A percentile compares a stretch with the other conserved stretches of the same genome.
Evolutionary conservation across 768 basidiomycete genomes (phyloP).

Genomic region (Panaeolus papilionaceus): DNA sequence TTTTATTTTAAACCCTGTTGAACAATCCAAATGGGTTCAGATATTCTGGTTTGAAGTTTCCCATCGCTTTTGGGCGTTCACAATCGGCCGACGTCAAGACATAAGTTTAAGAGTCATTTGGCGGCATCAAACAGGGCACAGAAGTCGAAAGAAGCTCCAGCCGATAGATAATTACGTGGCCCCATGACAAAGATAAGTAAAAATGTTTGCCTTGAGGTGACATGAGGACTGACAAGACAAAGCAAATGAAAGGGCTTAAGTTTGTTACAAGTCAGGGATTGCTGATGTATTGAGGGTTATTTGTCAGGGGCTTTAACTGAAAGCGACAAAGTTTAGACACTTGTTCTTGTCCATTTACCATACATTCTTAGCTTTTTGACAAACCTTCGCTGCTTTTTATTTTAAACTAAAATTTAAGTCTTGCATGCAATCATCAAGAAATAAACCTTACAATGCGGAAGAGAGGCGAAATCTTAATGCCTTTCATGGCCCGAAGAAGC

Average conservation of each 20-base stretch:
- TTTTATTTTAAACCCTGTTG: neutral
- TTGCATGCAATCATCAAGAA: slow-evolving; percentile 8
- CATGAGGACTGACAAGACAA: neutral
- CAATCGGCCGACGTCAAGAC: slow-evolving; percentile 7
- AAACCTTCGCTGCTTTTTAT: neutral
- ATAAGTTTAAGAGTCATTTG: neutral
- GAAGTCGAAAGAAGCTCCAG: neutral
- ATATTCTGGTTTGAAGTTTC: neutral
- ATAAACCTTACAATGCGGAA: slow-evolving; percentile 13
- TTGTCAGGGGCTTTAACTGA: slow-evolving; percentile 8
- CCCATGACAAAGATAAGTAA: neutral
- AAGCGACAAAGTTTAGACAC: neutral
- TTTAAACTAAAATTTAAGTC: neutral
- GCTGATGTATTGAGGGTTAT: neutral
- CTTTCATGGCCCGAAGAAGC: slow-evolving; percentile 60
- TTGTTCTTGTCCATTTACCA: neutral
- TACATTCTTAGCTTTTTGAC: neutral
- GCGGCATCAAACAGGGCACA: neutral
- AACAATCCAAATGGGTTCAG: neutral
- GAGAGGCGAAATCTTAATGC: slow-evolving; percentile 33
- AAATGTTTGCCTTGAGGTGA: neutral
- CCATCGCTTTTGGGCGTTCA: neutral
- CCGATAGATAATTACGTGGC: neutral
- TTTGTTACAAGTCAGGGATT: too few relatives aligned
- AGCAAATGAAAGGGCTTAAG: neutral